These are phyloP conservation scores for Trypanosoma mega DNA, from an alignment of 208 protist species.

Conservation along the genomic window DNA sequence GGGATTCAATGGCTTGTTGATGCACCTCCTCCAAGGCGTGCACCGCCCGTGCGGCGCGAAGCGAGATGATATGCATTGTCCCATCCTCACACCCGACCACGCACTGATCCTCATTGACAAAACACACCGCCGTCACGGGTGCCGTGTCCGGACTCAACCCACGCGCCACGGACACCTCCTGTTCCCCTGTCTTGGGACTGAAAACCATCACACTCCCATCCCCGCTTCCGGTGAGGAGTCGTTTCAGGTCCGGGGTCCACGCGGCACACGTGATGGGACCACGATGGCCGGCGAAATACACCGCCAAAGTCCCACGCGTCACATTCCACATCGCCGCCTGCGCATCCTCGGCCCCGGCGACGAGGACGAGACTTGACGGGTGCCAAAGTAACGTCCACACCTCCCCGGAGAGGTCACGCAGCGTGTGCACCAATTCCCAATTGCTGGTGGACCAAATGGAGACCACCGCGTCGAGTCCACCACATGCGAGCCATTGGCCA, in stretches of 20 bases:
- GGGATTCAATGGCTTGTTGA: slow-evolving; percentile 81
- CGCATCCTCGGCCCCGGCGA: slow-evolving; percentile 88
- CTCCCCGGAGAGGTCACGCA: slow-evolving; percentile 87
- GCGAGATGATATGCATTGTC: slow-evolving; percentile 72
- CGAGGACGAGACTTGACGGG: slow-evolving; percentile 87
- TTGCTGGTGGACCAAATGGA: slow-evolving; percentile 70
- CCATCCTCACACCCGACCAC: slow-evolving; percentile 85
- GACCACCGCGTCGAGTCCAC: slow-evolving; percentile 69
- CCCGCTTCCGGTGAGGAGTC: slow-evolving; percentile 88
- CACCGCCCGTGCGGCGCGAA: slow-evolving; percentile 65
- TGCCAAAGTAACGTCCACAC: slow-evolving; percentile 92
- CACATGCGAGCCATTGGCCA: slow-evolving; percentile 72
- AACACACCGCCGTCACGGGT: slow-evolving; percentile 60
- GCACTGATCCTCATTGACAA: slow-evolving; percentile 67
- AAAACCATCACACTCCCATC: slow-evolving; percentile 91
- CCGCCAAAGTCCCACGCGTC: slow-evolving; percentile 76
- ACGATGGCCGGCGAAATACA: slow-evolving; percentile 92
- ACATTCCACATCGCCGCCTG: slow-evolving; percentile 95
- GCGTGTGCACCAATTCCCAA: slow-evolving; percentile 70
- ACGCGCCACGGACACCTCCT: slow-evolving; percentile 56
- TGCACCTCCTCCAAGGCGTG: slow-evolving; percentile 68
- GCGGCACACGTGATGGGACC: slow-evolving; percentile 73
- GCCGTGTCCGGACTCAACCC: slow-evolving; percentile 77
- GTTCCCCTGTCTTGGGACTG: slow-evolving; percentile 87
- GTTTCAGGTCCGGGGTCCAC: slow-evolving; percentile 89